Evolutionary conservation across 108 stramenopile genomes (phyloP).

Genomic region (Pinguiococcus pyrenoidosus): DNA sequence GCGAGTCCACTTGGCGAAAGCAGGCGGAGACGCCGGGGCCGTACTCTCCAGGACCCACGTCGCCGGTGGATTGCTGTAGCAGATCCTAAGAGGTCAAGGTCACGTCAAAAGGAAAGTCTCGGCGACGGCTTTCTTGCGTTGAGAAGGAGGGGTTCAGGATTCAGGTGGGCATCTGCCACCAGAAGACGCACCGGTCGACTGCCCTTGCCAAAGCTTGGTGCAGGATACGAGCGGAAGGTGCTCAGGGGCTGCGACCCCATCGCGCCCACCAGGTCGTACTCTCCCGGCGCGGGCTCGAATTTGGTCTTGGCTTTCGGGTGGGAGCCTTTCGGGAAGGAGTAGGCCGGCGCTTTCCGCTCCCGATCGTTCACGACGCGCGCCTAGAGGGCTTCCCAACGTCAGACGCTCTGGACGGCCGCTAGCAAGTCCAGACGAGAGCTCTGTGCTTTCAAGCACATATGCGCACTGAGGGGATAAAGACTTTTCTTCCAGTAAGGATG

Average conservation of each 20-base stretch:
- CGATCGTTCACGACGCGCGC: background rate
- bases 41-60: slow-evolving; percentile 19
- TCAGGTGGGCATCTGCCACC: too few relatives aligned
- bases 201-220: slow-evolving; percentile 1
- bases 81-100: too few relatives aligned
- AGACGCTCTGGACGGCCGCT: too few relatives aligned
- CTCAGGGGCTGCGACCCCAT: slow-evolving; percentile 5
- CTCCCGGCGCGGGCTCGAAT: slow-evolving; percentile 6
- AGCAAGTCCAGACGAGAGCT: too few relatives aligned
- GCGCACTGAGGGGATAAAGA: too few relatives aligned
- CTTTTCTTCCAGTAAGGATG: too few relatives aligned
- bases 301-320: slow-evolving; percentile 1
- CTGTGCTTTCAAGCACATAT: too few relatives aligned
- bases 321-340: slow-evolving; percentile 5
- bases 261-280: background rate
- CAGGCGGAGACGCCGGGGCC: slow-evolving; percentile 5
- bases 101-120: too few relatives aligned
- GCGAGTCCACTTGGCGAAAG: slow-evolving; percentile 3
- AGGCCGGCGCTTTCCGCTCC: slow-evolving; percentile 1
- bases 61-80: too few relatives aligned
- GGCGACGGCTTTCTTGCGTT: too few relatives aligned
- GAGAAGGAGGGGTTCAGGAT: slow-evolving; percentile 1
- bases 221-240: background rate
- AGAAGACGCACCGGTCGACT: too few relatives aligned
- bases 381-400: too few relatives aligned